Evolutionary conservation across 371 early-diverging fungal species (phyloP), one percentile per base, ranked within the genome.

Genomic region (Syncephalastrum contaminatum): DNA sequence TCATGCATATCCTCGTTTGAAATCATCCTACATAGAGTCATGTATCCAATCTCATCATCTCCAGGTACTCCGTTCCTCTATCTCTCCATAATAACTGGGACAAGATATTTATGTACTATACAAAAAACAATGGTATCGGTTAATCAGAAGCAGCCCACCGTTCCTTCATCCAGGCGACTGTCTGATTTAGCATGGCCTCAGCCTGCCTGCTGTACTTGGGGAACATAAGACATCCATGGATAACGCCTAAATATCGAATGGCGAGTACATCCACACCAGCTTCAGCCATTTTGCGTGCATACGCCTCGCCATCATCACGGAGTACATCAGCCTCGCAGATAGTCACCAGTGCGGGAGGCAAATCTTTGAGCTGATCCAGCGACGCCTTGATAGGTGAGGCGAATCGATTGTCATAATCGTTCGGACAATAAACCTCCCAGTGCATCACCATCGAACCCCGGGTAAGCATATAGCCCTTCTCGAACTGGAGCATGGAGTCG

Each of bases 291-390:
- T 60, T 59, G 2, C 48, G 49, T 2, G 54, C 70, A 52, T 65
- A 75, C 0, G 50, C 53, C 40, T 75, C 72, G 22, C 64, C 72
- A 40, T 75, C 75, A 42, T 63, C 63, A 48, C 69, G 54, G 36
- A 72, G 53, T 0, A 61, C 59, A 55, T 75, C 75, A 4, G 21
- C 60, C 47, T 72, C 70, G 43, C 65, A 64, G 12, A 64, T 67
- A 4, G 72, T 56, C 0, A 75, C 44, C 18, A 75, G 51, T 4
- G 72, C 64, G 2, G 63, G 70, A 1, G 72, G 67, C 13, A 75
- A 45, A 1, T 59, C 70, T 27, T 62, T 36, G 13, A 75, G 55
- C 2, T 60, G 49, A 12, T 75, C 70, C 16, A 21, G 5, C 19
- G 64, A 43, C 6, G 69, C 60, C 12, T 51, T 43, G 41, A 66